Evolutionary conservation across 1,139 yeast species (phyloP), one percentile per base, ranked within the genome.

Genomic region (Suhomyces guaymorum): DNA sequence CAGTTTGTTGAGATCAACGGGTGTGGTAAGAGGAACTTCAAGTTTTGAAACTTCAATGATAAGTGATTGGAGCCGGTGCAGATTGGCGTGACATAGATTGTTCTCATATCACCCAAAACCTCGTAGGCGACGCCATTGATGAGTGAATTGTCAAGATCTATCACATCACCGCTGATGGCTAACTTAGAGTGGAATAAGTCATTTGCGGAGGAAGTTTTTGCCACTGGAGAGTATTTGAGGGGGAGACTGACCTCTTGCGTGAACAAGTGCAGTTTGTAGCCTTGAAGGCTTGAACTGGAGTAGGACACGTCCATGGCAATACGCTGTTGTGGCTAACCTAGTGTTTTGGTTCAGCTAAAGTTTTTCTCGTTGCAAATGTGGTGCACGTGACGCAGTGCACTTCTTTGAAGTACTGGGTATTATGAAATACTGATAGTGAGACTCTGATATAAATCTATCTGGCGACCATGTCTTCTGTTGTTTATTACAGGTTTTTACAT

Each of bases 401-500:
- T n/a, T n/a, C n/a, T n/a, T n/a, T n/a, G n/a, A n/a, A n/a, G n/a
- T n/a, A n/a, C n/a, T n/a, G n/a, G n/a, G n/a, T n/a, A n/a, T n/a
- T n/a, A n/a, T n/a, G n/a, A n/a, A 17, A 17, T 17, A 17, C 8
- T 8, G 8, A 5, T 17, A 17, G 19, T 8, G 19, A 17, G 19
- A 17, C 19, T 17, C 19, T 8, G n/a, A n/a, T n/a, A n/a, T 17
- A 17, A 5, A 17, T 17, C 24, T 15, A 8, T 22, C 7, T 21
- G n/a, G n/a, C 26, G 11, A 14, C 10, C 34, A 92, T 92, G 97
- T 83, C 95, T 12, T 87, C 96, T 15, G 87, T 90, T 8, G 85
- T 92, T 17, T 92, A 88, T 57, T 92, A 92, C 58, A 76, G 80
- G 57, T 92, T 92, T 61, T 69, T 80, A 44, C 94, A 96, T 27